phyloP scores from a whole-genome alignment of 352 stramenopile species.

The Globisporangium abappressorium region DNA sequence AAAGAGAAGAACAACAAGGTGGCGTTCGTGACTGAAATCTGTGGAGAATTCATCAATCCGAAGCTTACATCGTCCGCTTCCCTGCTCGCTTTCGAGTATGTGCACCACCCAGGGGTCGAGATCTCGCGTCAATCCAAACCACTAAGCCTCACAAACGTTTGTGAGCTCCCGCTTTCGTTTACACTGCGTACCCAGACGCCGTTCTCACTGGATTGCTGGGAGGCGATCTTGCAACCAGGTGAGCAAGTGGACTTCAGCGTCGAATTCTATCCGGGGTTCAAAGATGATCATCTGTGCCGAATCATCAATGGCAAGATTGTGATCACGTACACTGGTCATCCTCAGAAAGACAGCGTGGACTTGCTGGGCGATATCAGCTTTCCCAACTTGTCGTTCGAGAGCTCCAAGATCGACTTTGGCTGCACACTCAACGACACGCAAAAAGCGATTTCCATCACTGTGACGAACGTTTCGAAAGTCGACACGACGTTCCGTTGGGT shows the following conservation, averaged over 20 bases:
- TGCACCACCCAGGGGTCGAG: conserved; percentile 68
- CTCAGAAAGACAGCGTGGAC: conserved; percentile 88
- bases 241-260: conserved; percentile 83
- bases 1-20: conserved; percentile 90
- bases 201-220: conserved; percentile 91
- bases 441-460: conserved; percentile 77
- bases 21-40: conserved; percentile 87
- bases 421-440: conserved; percentile 95
- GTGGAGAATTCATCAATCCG: conserved; percentile 89
- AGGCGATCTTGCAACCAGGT: conserved; percentile 79
- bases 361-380: conserved; percentile 92
- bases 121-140: conserved; percentile 66
- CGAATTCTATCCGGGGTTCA: conserved; percentile 93
- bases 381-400: conserved; percentile 93
- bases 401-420: conserved; percentile 90
- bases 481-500: conserved; percentile 89
- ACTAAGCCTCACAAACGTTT: conserved; percentile 86
- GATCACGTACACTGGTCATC: conserved; percentile 85
- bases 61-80: conserved; percentile 72
- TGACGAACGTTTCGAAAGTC: conserved; percentile 92
- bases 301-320: conserved; percentile 83
- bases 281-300: conserved; percentile 89
- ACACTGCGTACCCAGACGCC: conserved; percentile 87
- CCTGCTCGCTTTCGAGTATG: conserved; percentile 86
- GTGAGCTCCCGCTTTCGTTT: conserved; percentile 88